Percentiles rank a stretch among this genome's conserved stretches.
phyloP scores from a whole-genome alignment of 1,139 yeast species.

The Yamadazyma atlantica region DNA sequence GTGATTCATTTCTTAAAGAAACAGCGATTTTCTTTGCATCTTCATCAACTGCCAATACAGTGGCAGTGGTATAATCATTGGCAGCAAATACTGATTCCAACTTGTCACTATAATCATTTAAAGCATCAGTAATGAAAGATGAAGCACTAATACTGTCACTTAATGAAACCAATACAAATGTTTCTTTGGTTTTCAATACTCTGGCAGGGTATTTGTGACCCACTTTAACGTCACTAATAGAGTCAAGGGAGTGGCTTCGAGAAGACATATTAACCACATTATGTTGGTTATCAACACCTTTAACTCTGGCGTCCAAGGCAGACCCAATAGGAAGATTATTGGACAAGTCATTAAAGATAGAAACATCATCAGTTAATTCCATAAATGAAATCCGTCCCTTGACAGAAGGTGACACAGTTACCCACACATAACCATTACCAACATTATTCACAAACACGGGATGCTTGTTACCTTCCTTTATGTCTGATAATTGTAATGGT shows the following conservation, averaged over 20 bases:
- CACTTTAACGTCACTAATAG: constrained; percentile 52
- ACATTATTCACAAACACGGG: constrained; percentile 55
- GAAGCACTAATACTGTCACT: constrained; percentile 64
- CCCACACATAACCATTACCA: constrained; percentile 61
- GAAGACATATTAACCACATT: constrained; percentile 52
- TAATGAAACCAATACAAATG: constrained; percentile 65
- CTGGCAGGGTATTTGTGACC: constrained; percentile 67
- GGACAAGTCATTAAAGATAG: constrained; percentile 50
- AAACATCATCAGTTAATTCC: constrained; percentile 61
- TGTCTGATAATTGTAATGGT: constrained; percentile 34
- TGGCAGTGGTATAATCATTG: constrained; percentile 63
- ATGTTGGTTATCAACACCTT: constrained; percentile 53
- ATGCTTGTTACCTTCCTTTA: constrained; percentile 44
- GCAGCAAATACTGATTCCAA: constrained; percentile 52
- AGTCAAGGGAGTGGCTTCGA: constrained; percentile 40
- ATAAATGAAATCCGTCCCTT: constrained; percentile 68
- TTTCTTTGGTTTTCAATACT: constrained; percentile 60
- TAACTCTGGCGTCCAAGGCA: constrained; percentile 61
- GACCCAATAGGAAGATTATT: constrained; percentile 67
- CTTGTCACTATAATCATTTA: constrained; percentile 63
- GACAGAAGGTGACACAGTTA: constrained; percentile 65
- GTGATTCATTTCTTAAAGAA: constrained; percentile 54
- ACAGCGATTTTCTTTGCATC: constrained; percentile 60
- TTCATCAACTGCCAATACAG: constrained; percentile 56
- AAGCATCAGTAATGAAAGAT: constrained; percentile 75